These are phyloP conservation scores for Chlorella sp. DNA, from an alignment of 139 green algal genomes.

Conservation along the genomic window DNA sequence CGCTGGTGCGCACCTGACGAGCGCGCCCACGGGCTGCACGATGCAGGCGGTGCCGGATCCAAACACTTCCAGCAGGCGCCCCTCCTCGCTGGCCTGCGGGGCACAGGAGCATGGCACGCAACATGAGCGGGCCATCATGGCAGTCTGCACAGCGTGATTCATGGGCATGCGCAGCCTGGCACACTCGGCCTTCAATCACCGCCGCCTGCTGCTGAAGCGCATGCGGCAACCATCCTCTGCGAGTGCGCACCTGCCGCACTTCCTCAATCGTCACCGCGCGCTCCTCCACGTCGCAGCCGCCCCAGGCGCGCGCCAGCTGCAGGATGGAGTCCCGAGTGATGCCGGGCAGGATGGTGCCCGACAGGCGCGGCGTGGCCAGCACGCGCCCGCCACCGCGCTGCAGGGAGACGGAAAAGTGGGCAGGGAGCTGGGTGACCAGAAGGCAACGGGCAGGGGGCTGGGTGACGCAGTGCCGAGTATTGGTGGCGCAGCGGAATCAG, in stretches of 20 bases:
- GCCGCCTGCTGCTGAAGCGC: neutral
- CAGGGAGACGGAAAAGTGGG: neutral
- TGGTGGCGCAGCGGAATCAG: no score
- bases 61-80: constrained; percentile 78
- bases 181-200: no score
- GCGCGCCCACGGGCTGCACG: constrained; percentile 69
- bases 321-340: constrained; percentile 82
- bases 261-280: constrained; percentile 45
- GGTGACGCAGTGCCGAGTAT: no score
- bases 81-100: constrained; percentile 39
- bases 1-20: constrained; percentile 35
- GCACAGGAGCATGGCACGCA: neutral
- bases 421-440: neutral
- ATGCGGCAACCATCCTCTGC: neutral
- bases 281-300: constrained; percentile 68
- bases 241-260: constrained; percentile 30
- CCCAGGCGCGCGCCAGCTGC: constrained; percentile 59
- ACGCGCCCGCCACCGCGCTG: constrained; percentile 47
- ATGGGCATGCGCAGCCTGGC: no score
- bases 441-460: neutral
- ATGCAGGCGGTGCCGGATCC: constrained; percentile 82
- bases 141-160: no score
- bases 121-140: neutral
- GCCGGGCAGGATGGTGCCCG: constrained; percentile 85
- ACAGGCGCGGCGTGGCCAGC: constrained; percentile 79